phyloP scores from a whole-genome alignment of 2,329 filamentous ascomycete genomes.

The Sporothrix curviconia region DNA sequence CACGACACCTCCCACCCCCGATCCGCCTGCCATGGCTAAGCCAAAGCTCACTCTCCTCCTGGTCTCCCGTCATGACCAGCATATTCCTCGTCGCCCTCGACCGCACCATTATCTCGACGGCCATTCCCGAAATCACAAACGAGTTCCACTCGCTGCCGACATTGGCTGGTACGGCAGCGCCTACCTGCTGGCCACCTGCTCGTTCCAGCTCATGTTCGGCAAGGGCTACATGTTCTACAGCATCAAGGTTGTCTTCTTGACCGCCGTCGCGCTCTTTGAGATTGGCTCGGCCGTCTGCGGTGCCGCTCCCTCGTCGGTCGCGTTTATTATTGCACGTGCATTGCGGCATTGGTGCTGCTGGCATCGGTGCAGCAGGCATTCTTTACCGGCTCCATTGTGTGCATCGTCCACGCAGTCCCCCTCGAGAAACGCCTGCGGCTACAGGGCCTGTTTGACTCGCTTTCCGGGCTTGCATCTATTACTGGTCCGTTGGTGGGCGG shows the following conservation, averaged over 20 bases:
- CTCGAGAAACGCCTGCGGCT: slow-evolving; percentile 29
- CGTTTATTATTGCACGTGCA: slow-evolving; percentile 37
- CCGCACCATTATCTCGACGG: slow-evolving; percentile 23
- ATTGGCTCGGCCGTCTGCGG: slow-evolving; percentile 36
- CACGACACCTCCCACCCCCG: no score
- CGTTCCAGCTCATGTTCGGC: slow-evolving; percentile 34
- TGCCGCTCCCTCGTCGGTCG: slow-evolving; percentile 32
- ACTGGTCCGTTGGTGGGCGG: slow-evolving; percentile 34
- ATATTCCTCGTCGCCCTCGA: slow-evolving; percentile 36
- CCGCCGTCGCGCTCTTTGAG: slow-evolving; percentile 31
- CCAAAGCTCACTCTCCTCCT: slow-evolving; percentile 27
- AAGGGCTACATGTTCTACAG: slow-evolving; percentile 35
- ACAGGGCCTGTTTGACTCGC: slow-evolving; percentile 31
- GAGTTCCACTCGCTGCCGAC: slow-evolving; percentile 18
- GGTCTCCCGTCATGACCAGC: slow-evolving; percentile 28
- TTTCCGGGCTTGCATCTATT: slow-evolving; percentile 33
- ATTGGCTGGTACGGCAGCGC: slow-evolving; percentile 21
- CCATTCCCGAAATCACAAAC: slow-evolving; percentile 19
- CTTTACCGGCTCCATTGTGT: slow-evolving; percentile 31
- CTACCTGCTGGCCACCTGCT: slow-evolving; percentile 18
- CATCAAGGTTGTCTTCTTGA: slow-evolving; percentile 29
- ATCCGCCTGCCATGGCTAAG: neutral
- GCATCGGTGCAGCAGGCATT: slow-evolving; percentile 27
- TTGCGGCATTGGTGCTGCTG: slow-evolving; percentile 34
- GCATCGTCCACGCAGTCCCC: slow-evolving; percentile 31